A percentile compares a stretch with the other conserved stretches of the same genome.
These are phyloP conservation scores for Serpula lacrymans DNA, from an alignment of 768 basidiomycete species.

Conservation along the genomic window DNA sequence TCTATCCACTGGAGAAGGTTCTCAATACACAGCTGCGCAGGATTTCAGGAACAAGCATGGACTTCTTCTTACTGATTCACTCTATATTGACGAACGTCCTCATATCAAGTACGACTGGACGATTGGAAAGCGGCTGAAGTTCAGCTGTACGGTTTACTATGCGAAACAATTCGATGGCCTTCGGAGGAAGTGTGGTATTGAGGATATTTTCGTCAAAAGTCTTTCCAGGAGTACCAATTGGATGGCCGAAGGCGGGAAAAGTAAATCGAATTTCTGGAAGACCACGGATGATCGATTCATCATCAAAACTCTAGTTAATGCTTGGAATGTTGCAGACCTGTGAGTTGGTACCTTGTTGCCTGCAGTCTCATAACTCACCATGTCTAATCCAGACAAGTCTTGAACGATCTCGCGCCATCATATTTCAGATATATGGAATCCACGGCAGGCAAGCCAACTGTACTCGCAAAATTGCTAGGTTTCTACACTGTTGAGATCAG, in stretches of 20 bases:
- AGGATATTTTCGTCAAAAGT: constrained; percentile 57
- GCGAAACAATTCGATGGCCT: constrained; percentile 76
- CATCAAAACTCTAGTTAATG: constrained; percentile 82
- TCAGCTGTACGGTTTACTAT: constrained; percentile 81
- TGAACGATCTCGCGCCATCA: constrained; percentile 72
- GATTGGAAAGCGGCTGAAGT: constrained; percentile 67
- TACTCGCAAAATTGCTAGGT: constrained; percentile 76
- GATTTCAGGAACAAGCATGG: constrained; percentile 45
- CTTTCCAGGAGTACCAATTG: constrained; percentile 59
- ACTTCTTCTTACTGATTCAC: constrained; percentile 36
- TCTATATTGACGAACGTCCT: constrained; percentile 62
- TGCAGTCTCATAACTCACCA: constrained; percentile 3
- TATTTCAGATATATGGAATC: constrained; percentile 79
- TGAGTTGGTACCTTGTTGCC: constrained; percentile 33
- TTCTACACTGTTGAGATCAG: constrained; percentile 78
- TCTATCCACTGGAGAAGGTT: constrained; percentile 36
- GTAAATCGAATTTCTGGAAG: constrained; percentile 79
- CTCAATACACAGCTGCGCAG: constrained; percentile 32
- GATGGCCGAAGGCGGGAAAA: constrained; percentile 80
- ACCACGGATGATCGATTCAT: constrained; percentile 74
- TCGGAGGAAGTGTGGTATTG: constrained; percentile 63
- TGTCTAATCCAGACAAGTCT: constrained; percentile 53
- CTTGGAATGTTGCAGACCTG: constrained; percentile 86
- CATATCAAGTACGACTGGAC: constrained; percentile 85
- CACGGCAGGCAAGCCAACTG: constrained; percentile 61